These are phyloP conservation scores for Hygrophorus pudorinus DNA, from an alignment of 768 basidiomycete genomes.

Conservation along the genomic window DNA sequence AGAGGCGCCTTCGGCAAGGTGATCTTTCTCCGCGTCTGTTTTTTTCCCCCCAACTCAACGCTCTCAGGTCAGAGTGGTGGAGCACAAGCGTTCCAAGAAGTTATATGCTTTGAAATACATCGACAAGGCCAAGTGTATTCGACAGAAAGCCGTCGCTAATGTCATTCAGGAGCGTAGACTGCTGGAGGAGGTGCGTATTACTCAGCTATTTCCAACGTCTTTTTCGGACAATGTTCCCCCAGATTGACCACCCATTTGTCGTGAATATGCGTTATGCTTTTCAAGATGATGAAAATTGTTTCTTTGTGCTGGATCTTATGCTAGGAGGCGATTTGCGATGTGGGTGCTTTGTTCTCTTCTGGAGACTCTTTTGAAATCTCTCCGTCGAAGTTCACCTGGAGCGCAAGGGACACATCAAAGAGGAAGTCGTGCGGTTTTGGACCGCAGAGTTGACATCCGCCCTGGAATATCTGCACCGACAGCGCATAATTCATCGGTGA, in stretches of 20 bases:
- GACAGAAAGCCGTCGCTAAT: slow-evolving; percentile 86
- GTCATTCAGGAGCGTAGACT: slow-evolving; percentile 90
- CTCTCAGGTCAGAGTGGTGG: slow-evolving; percentile 85
- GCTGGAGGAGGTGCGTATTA: slow-evolving; percentile 69
- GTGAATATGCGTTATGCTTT: slow-evolving; percentile 93
- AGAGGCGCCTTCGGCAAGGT: slow-evolving; percentile 99
- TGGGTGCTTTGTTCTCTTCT: slow-evolving; percentile 29
- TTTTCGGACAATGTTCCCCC: slow-evolving; percentile 5
- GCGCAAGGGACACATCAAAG: slow-evolving; percentile 52
- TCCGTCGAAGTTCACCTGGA: slow-evolving; percentile 68
- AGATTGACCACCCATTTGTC: slow-evolving; percentile 86
- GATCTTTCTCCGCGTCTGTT: slow-evolving; percentile 14
- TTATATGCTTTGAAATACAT: slow-evolving; percentile 97
- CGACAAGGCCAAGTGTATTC: slow-evolving; percentile 87
- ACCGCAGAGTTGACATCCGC: slow-evolving; percentile 79
- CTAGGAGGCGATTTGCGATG: slow-evolving; percentile 89
- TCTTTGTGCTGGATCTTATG: slow-evolving; percentile 97
- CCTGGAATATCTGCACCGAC: slow-evolving; percentile 81
- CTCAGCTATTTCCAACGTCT: slow-evolving; percentile 1
- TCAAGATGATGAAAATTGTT: slow-evolving; percentile 95
- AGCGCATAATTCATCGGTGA: slow-evolving; percentile 91
- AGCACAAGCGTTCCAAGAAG: slow-evolving; percentile 88
- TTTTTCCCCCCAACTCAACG: slow-evolving; percentile 7
- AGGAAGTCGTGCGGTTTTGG: slow-evolving; percentile 78
- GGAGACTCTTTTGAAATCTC: slow-evolving; percentile 3